Conservation (phyloP, 805 yeast species). For the Saturnispora hagleri region DNA sequence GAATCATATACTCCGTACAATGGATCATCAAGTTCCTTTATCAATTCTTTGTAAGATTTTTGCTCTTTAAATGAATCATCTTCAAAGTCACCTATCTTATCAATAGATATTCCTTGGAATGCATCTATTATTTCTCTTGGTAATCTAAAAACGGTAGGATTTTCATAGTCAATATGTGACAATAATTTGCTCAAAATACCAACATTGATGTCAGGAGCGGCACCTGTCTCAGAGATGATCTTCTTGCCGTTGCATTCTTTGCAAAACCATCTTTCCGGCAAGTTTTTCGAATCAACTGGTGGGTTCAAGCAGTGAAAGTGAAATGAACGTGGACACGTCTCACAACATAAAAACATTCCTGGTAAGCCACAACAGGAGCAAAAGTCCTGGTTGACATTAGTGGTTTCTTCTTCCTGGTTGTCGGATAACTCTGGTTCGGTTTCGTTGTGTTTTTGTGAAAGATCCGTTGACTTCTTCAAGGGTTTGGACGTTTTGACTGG, state of each 20-base stretch:
- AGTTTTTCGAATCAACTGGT: constrained; percentile 60
- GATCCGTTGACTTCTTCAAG: background rate
- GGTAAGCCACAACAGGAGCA: constrained; percentile 87
- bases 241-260: constrained; percentile 53
- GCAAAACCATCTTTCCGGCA: constrained; percentile 91
- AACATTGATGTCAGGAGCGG: constrained; percentile 16
- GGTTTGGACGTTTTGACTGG: constrained; percentile 15
- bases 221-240: background rate
- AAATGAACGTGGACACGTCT: constrained; percentile 83
- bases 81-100: constrained; percentile 60
- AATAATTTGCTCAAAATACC: constrained; percentile 51
- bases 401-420: constrained; percentile 14
- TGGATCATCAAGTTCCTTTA: constrained; percentile 45
- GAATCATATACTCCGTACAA: constrained; percentile 52
- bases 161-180: constrained; percentile 45
- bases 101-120: constrained; percentile 64
- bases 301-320: constrained; percentile 91
- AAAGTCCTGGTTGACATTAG: constrained; percentile 64
- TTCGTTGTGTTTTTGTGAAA: background rate
- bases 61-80: constrained; percentile 50
- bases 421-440: background rate
- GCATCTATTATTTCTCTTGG: constrained; percentile 64
- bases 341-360: constrained; percentile 90
- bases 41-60: constrained; percentile 32
- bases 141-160: constrained; percentile 57